These are phyloP conservation scores for Ceratobasidium sp. DNA, from an alignment of 1,284 basidiomycete genomes.

Conservation along the genomic window DNA sequence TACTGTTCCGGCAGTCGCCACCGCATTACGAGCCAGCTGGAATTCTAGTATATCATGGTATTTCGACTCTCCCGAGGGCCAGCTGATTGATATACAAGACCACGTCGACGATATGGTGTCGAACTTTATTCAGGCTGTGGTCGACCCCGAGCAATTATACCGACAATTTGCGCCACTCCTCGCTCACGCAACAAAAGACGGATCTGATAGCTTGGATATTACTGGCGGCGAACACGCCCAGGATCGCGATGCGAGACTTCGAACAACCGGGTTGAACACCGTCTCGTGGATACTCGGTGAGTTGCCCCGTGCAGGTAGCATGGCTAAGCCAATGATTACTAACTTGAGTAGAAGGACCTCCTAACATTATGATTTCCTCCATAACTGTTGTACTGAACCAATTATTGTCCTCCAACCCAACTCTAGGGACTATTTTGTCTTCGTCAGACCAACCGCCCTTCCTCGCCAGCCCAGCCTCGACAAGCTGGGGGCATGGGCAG, in stretches of 20 bases:
- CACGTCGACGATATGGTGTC: constrained; percentile 50
- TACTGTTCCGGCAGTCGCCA: constrained; percentile 67
- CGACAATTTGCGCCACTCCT: constrained; percentile 33
- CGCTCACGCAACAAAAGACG: constrained; percentile 1
- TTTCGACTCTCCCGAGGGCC: constrained; percentile 11
- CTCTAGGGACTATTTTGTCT: constrained; percentile 66
- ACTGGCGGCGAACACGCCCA: constrained; percentile 62
- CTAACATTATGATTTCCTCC: constrained; percentile 44
- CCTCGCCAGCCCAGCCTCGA: too few species aligned
- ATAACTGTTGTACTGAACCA: constrained; percentile 46
- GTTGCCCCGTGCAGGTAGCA: constrained; percentile 45
- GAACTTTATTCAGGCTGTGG: constrained; percentile 62
- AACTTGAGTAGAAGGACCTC: constrained; percentile 37
- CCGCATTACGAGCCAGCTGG: constrained; percentile 64
- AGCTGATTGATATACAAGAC: constrained; percentile 40
- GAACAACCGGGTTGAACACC: constrained; percentile 75
- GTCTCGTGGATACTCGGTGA: constrained; percentile 69
- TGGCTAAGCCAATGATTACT: constrained; percentile 42
- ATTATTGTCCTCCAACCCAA: constrained; percentile 57
- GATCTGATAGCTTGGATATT: constrained; percentile 57
- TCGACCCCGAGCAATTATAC: constrained; percentile 60
- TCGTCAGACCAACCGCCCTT: constrained; percentile 57
- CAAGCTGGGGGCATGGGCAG: constrained; percentile 46
- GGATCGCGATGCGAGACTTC: constrained; percentile 73
- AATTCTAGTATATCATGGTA: constrained; percentile 50